Percentiles rank a stretch among this genome's conserved stretches.
Evolutionary conservation across 2,329 filamentous ascomycete genomes (phyloP).

Genomic region (Aspergillus carbonarius): DNA sequence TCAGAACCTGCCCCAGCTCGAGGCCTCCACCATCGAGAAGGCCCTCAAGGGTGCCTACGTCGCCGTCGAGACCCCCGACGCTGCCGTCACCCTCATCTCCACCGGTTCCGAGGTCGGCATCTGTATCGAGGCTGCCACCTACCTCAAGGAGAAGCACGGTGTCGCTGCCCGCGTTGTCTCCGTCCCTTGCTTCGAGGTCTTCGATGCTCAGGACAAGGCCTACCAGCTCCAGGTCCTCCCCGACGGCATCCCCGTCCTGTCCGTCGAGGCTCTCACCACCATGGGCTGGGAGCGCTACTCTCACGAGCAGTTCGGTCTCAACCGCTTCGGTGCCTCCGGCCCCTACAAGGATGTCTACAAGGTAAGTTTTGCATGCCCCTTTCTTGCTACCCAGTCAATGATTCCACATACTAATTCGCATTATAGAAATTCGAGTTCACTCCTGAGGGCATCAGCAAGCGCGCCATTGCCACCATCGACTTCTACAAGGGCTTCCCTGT

Average conservation of each 20-base stretch:
- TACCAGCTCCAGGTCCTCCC: constrained; percentile 92
- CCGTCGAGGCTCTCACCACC: constrained; percentile 94
- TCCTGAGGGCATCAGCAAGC: constrained; percentile 93
- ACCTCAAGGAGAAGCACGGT: constrained; percentile 83
- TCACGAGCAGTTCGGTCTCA: constrained; percentile 98
- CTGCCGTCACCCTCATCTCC: constrained; percentile 84
- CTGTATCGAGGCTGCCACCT: constrained; percentile 88
- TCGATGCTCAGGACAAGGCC: constrained; percentile 89
- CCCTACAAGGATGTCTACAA: constrained; percentile 98
- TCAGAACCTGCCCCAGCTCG: constrained; percentile 97
- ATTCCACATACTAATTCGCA: constrained; percentile 11
- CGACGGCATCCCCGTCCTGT: constrained; percentile 88
- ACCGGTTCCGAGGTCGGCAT: constrained; percentile 96
- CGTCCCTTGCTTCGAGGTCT: constrained; percentile 95
- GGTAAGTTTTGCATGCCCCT: constrained; percentile 50
- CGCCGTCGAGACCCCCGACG: constrained; percentile 77
- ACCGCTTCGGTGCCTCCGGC: constrained; percentile 96
- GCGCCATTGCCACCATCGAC: constrained; percentile 83
- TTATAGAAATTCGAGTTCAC: constrained; percentile 97
- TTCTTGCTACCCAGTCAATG: neutral
- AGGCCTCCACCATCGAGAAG: constrained; percentile 86
- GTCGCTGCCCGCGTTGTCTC: constrained; percentile 90
- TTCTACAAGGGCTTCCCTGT: constrained; percentile 98
- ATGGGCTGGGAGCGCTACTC: constrained; percentile 99
- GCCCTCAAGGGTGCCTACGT: constrained; percentile 96